phyloP scores from a whole-genome alignment of 2,329 filamentous ascomycete genomes.

The Calonectria montana region DNA sequence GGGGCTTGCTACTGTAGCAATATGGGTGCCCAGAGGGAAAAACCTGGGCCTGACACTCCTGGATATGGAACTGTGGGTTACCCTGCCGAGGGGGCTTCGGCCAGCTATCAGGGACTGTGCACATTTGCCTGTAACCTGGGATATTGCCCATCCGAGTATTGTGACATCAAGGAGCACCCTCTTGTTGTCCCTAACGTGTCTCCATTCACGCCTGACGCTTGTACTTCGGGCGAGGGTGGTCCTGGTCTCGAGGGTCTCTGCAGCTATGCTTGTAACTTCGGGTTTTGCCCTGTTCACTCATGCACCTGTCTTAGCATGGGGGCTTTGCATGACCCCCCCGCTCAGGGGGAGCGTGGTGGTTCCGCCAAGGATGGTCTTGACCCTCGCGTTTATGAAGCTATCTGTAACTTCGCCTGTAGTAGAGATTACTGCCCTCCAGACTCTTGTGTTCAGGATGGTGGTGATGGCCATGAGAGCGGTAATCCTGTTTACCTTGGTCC shows the following conservation, averaged over 20 bases:
- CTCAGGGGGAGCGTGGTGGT: background rate
- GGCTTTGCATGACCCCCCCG: background rate
- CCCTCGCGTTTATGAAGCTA: conserved; percentile 3
- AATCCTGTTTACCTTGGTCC: background rate
- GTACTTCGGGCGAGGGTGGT: conserved; percentile 3
- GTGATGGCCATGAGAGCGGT: background rate
- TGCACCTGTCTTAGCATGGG: conserved; percentile 2
- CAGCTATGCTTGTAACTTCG: conserved; percentile 6
- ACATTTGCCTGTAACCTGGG: conserved; percentile 3
- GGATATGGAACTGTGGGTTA: conserved; percentile 1
- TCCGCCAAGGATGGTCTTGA: conserved; percentile 3
- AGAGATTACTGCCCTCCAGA: conserved; percentile 4
- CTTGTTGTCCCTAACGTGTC: conserved; percentile 4
- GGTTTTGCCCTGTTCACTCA: conserved; percentile 1
- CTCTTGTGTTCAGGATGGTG: conserved; percentile 2
- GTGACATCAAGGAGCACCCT: background rate
- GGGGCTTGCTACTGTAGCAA: conserved; percentile 12
- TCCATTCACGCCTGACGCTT: conserved; percentile 5
- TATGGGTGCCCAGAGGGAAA: conserved; percentile 1
- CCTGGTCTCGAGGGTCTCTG: background rate
- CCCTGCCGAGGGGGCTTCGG: background rate
- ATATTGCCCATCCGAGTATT: conserved; percentile 5
- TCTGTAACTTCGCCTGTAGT: conserved; percentile 9
- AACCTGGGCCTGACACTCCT: background rate
- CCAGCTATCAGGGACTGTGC: conserved; percentile 7